These are phyloP conservation scores for Aspergillus homomorphus DNA, from an alignment of 495 filamentous ascomycete genomes.

Conservation along the genomic window DNA sequence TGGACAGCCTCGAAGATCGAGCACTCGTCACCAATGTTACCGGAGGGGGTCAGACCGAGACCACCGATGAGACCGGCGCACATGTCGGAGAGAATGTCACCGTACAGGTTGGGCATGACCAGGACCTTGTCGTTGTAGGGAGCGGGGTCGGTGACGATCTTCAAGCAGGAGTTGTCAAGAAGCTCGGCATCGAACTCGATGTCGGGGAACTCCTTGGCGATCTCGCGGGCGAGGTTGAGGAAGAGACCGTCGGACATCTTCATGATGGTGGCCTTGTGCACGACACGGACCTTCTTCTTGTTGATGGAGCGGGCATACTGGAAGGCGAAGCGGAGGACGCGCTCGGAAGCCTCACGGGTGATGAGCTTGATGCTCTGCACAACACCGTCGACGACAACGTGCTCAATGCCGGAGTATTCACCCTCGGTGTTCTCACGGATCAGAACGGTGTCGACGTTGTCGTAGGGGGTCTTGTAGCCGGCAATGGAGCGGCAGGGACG, in stretches of 20 bases:
- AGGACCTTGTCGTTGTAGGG: conserved; percentile 99
- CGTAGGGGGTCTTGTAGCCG: conserved; percentile 98
- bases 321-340: conserved; percentile 94
- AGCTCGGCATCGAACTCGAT: conserved; percentile 95
- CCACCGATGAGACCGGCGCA: conserved; percentile 98
- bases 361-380: conserved; percentile 99
- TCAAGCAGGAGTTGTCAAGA: conserved; percentile 97
- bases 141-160: conserved; percentile 89
- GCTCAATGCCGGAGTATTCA: conserved; percentile 99
- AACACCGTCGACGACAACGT: conserved; percentile 95
- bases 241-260: conserved; percentile 99
- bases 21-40: conserved; percentile 98
- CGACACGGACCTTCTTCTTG: conserved; percentile 90
- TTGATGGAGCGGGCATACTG: conserved; percentile 91
- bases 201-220: conserved; percentile 90
- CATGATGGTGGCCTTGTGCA: conserved; percentile 99
- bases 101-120: conserved; percentile 99
- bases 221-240: conserved; percentile 74
- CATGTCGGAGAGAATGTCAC: conserved; percentile 99
- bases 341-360: conserved; percentile 86
- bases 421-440: conserved; percentile 99
- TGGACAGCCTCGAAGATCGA: conserved; percentile 99
- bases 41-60: conserved; percentile 92
- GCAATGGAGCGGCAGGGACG: conserved; percentile 94
- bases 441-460: conserved; percentile 93